Evolutionary conservation across 768 basidiomycete species (phyloP).

Genomic region (Serpula lacrymans): DNA sequence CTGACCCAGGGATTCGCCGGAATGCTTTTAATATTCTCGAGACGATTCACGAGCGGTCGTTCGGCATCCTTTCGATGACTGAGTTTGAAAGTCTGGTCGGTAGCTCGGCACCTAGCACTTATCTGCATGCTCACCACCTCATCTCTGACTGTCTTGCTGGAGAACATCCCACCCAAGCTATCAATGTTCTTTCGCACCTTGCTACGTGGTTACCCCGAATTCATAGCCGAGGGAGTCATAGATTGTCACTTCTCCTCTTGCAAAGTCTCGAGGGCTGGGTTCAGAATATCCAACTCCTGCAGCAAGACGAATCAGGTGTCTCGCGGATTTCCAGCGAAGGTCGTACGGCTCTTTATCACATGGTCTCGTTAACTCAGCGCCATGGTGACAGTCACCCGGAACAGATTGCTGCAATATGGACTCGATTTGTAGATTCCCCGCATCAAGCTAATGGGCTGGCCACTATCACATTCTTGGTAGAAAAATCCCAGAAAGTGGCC

Average conservation of each 20-base stretch:
- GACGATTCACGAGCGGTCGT: slow-evolving; percentile 61
- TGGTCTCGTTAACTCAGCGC: slow-evolving; percentile 78
- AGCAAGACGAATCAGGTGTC: slow-evolving; percentile 51
- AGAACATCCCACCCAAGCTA: slow-evolving; percentile 65
- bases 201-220: slow-evolving; percentile 70
- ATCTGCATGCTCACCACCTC: slow-evolving; percentile 75
- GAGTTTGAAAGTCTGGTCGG: slow-evolving; percentile 72
- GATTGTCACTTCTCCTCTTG: slow-evolving; percentile 58
- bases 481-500: slow-evolving; percentile 83
- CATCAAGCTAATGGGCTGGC: slow-evolving; percentile 75
- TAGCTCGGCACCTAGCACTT: slow-evolving; percentile 71
- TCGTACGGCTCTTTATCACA: slow-evolving; percentile 66
- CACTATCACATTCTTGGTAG: slow-evolving; percentile 76
- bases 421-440: slow-evolving; percentile 68
- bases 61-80: slow-evolving; percentile 65
- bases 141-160: slow-evolving; percentile 78
- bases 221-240: slow-evolving; percentile 43
- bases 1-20: slow-evolving; percentile 57
- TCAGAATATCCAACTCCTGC: slow-evolving; percentile 66
- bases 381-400: slow-evolving; percentile 74
- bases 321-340: slow-evolving; percentile 49
- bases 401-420: slow-evolving; percentile 79
- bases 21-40: slow-evolving; percentile 78
- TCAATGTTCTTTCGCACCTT: slow-evolving; percentile 65
- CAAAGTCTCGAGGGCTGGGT: slow-evolving; percentile 86